Base-by-base conservation (phyloP, 257 asterid species). In the Fraxinus quadrangulata region DNA sequence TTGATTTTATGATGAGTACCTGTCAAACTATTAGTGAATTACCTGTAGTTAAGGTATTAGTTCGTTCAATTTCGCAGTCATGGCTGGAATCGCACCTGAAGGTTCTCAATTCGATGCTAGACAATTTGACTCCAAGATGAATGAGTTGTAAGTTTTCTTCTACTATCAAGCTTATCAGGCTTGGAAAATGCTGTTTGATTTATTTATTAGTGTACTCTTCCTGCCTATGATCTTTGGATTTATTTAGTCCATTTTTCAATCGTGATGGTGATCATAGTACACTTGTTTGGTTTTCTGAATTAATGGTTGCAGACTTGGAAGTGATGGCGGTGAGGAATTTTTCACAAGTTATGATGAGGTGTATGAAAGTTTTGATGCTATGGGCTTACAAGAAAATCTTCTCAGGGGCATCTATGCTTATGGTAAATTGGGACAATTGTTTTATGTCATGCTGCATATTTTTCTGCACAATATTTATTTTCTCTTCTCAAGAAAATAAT, bases 401-500 rank as follows among this genome's bases (percentile, higher is more conserved):
- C 85, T 88, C 7, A 82, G 92, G 78, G 92, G 92, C 81, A 88
- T 88, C 81, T 88, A 88, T 26, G 92, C 92, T 13, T 88, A 88
- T 31, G 92, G 92, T 88, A 88, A 23, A 54, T 21, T 65, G 69
- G 14, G 74, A 17, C 63, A 19, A 51, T 10, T 69, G 13, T 28
- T 36, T 4, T 19, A 39, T 47, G 19, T 6, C 12, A 23, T 63
- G 2, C 23, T 37, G 24, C n/a, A 33, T 54, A 33, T 26, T 14
- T 26, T 63, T 78, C 74, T 24, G 16, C n/a, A 40, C 16, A 23
- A 23, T 65, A 37, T 3, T 30, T 45, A 19, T 10, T 28, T n/a
- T 49, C 39, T 21, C 28, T 30, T 67, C 74, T 23, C 34, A 10
- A 23, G 33, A 54, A 5, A 11, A 5, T 63, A 24, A 24, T 12